Conservation (phyloP, 2,329 filamentous ascomycete species). For the Exophiala oligosperma region DNA sequence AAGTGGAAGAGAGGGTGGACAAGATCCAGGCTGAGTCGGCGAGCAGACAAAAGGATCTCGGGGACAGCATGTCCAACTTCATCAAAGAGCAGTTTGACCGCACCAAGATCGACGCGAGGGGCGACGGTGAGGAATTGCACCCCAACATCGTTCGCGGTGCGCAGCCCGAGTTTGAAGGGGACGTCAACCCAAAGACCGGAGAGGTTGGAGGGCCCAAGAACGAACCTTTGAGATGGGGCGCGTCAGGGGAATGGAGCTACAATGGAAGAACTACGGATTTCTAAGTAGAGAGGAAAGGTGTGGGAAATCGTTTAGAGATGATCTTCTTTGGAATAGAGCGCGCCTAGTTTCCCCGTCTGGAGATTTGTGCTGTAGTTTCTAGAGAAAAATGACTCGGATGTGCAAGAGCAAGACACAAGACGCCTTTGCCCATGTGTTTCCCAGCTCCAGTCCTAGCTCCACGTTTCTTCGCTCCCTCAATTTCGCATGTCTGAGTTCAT, state of each 20-base stretch:
- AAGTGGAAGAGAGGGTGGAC: slow-evolving; percentile 25
- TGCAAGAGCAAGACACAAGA: neutral
- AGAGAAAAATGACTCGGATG: too few relatives aligned
- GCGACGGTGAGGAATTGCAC: slow-evolving; percentile 65
- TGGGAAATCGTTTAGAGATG: too few relatives aligned
- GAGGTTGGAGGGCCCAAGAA: slow-evolving; percentile 98
- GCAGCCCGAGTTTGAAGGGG: slow-evolving; percentile 88
- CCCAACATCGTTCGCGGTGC: slow-evolving; percentile 74
- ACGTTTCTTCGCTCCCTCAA: neutral
- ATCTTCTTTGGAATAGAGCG: neutral
- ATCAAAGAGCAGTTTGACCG: slow-evolving; percentile 34
- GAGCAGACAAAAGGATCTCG: neutral
- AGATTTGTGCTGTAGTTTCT: too few relatives aligned
- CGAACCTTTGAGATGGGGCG: slow-evolving; percentile 87
- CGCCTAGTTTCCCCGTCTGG: too few relatives aligned
- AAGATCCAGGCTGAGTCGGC: slow-evolving; percentile 5
- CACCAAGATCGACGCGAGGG: slow-evolving; percentile 51
- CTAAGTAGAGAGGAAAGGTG: slow-evolving; percentile 30
- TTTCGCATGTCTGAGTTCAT: neutral
- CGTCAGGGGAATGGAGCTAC: slow-evolving; percentile 80
- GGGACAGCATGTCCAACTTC: slow-evolving; percentile 1
- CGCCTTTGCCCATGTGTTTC: neutral
- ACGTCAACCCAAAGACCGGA: slow-evolving; percentile 87
- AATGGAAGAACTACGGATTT: slow-evolving; percentile 96
- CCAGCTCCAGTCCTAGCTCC: neutral